Percentiles rank a stretch among this genome's conserved stretches.
Evolutionary conservation across 1,284 basidiomycete species (phyloP).

Genomic region (Lentinus polychrous): DNA sequence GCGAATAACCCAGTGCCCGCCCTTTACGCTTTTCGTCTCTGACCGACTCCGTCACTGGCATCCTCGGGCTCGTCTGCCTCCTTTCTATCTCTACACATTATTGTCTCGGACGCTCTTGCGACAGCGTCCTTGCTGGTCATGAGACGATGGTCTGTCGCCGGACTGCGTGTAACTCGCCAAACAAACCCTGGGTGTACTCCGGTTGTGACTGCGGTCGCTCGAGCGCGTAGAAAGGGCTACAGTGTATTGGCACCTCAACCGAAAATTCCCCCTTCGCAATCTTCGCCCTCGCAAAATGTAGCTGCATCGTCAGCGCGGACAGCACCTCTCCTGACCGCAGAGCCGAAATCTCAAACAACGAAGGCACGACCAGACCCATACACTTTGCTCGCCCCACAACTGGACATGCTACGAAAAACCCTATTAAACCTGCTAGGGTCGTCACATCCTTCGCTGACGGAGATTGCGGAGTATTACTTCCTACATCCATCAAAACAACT

Average conservation of each 20-base stretch:
- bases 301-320: background rate
- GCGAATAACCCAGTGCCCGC: background rate
- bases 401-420: slow-evolving; percentile 68
- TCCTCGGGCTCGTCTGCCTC: slow-evolving; percentile 7
- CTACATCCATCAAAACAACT: slow-evolving; percentile 85
- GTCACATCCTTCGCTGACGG: slow-evolving; percentile 81
- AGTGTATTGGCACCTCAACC: slow-evolving; percentile 23
- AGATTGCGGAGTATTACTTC: slow-evolving; percentile 93
- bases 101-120: slow-evolving; percentile 1
- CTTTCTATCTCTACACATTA: slow-evolving; percentile 9
- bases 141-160: slow-evolving; percentile 28
- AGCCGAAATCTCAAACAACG: slow-evolving; percentile 6
- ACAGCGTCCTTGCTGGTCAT: slow-evolving; percentile 27
- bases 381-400: slow-evolving; percentile 64
- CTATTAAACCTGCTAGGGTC: slow-evolving; percentile 82
- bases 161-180: slow-evolving; percentile 20
- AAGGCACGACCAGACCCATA: slow-evolving; percentile 51
- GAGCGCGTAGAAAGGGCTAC: slow-evolving; percentile 20
- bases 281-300: background rate
- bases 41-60: slow-evolving; percentile 7
- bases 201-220: slow-evolving; percentile 16
- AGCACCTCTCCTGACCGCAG: background rate
- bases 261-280: slow-evolving; percentile 15
- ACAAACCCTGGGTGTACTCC: slow-evolving; percentile 5
- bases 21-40: background rate